Evolutionary conservation across 805 yeast species (phyloP), one percentile per base, ranked within the genome.

Genomic region (Hanseniaspora thailandica): DNA sequence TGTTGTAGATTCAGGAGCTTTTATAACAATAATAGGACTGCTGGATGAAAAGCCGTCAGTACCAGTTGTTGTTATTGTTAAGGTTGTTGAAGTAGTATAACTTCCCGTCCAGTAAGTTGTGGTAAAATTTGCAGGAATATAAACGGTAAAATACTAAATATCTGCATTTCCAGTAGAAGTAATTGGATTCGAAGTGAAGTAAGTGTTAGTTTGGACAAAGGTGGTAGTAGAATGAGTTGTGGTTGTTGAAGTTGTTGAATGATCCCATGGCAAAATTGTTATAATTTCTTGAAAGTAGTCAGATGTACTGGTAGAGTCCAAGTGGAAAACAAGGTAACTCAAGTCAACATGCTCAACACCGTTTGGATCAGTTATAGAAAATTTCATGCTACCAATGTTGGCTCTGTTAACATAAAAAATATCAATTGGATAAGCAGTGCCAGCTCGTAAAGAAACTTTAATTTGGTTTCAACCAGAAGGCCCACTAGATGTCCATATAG

Each of bases 351-450:
- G 25, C 7, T 2, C 3, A 4, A 6, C 28, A 23, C 43, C 43
- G 5, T 22, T 22, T 1, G 43, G 43, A 22, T 39, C 43, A 15
- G 17, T 39, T 6, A 4, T 22, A 15, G 20, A 8, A 22, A 22
- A 22, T 22, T 1, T 2, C 2, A 23, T 2, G 2, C 9, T 2
- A 12, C 43, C 43, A 12, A 26, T 5, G 20, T 15, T 26, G 20
- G 26, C 41, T 38, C 41, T 38, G 26, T 38, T 38, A 6, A 20
- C 41, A 7, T 10, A 22, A 39, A 39, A 22, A 28, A 63, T 47
- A 54, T 63, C 59, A 2, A 64, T 40, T 10, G 70, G 70, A 54
- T 66, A 66, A 44, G 58, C 61, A 20, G 45, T 40, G 13, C 67
- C 68, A 3, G 55, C 61, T n/a, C n/a, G n/a, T n/a, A n/a, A 9